phyloP scores from a whole-genome alignment of 176 grass and related monocot species.

The Oropetium thomaeum region DNA sequence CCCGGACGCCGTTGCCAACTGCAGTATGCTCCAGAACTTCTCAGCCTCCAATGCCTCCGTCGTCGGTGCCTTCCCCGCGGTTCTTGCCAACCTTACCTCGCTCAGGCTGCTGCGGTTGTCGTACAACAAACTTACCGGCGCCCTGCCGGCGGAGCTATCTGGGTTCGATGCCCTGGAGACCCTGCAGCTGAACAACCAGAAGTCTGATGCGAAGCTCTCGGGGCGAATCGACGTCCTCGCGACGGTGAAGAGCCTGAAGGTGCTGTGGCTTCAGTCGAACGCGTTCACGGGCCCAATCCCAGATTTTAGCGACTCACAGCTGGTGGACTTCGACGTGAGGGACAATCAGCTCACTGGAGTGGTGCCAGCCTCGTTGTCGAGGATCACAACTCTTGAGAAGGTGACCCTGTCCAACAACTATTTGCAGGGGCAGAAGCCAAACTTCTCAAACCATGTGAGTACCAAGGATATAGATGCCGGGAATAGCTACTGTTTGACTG shows the following conservation, averaged over 20 bases:
- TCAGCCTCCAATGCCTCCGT: constrained; percentile 61
- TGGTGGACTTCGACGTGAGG: constrained; percentile 62
- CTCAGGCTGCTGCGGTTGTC: constrained; percentile 54
- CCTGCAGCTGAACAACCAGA: constrained; percentile 79
- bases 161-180: constrained; percentile 38
- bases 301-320: constrained; percentile 44
- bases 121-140: constrained; percentile 64
- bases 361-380: constrained; percentile 49
- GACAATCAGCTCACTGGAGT: constrained; percentile 76
- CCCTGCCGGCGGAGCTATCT: constrained; percentile 40
- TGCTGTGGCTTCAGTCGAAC: constrained; percentile 78
- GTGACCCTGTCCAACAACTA: constrained; percentile 64
- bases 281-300: constrained; percentile 72
- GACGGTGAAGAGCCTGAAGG: constrained; percentile 45
- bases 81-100: constrained; percentile 47
- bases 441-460: constrained; percentile 7
- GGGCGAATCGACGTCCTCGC: constrained; percentile 61
- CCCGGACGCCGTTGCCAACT: constrained; percentile 26
- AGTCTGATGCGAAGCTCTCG: constrained; percentile 43
- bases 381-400: constrained; percentile 34
- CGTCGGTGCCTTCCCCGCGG: constrained; percentile 43
- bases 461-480: constrained; percentile 39
- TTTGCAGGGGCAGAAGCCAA: constrained; percentile 66
- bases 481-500: constrained; percentile 56
- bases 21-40: constrained; percentile 40